Conservation (phyloP, 2,329 filamentous ascomycete species). For the Paraconiothyrium brasiliense region DNA sequence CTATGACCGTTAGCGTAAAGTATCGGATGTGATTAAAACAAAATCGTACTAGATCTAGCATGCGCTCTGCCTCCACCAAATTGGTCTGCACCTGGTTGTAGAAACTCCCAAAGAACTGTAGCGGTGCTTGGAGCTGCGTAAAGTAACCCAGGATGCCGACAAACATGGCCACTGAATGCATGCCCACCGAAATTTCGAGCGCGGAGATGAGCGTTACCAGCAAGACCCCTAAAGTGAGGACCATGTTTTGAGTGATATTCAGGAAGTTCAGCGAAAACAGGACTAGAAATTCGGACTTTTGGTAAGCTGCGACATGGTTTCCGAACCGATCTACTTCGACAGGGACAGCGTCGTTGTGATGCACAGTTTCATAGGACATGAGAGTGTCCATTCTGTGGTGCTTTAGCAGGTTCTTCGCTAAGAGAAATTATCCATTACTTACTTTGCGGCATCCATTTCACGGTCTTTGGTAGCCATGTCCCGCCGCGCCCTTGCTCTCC, state of each 20-base stretch:
- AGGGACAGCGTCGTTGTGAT: constrained; percentile 26
- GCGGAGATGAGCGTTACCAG: constrained; percentile 21
- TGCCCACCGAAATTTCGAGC: constrained; percentile 20
- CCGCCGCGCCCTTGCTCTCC: constrained; percentile 54
- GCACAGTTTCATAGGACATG: constrained; percentile 55
- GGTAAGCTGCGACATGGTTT: constrained; percentile 20
- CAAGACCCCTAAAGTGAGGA: constrained; percentile 25
- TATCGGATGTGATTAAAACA: no score
- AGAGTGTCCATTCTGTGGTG: constrained; percentile 55
- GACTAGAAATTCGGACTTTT: constrained; percentile 28
- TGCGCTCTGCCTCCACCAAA: constrained; percentile 32
- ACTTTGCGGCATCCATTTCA: constrained; percentile 61
- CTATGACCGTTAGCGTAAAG: background rate
- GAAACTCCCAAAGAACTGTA: constrained; percentile 33
- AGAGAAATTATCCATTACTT: constrained; percentile 6
- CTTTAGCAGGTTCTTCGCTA: no score
- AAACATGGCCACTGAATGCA: constrained; percentile 25
- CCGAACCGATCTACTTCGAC: constrained; percentile 19
- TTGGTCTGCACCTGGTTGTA: constrained; percentile 33
- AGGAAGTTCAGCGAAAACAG: constrained; percentile 27
- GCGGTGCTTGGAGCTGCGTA: constrained; percentile 31
- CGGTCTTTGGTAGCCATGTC: constrained; percentile 57
- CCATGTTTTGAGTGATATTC: constrained; percentile 28
- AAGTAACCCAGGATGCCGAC: constrained; percentile 29
- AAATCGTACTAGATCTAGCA: constrained; percentile 28